These are phyloP conservation scores for Sporothrix curviconia DNA, from an alignment of 2,329 filamentous ascomycete genomes.

Conservation along the genomic window DNA sequence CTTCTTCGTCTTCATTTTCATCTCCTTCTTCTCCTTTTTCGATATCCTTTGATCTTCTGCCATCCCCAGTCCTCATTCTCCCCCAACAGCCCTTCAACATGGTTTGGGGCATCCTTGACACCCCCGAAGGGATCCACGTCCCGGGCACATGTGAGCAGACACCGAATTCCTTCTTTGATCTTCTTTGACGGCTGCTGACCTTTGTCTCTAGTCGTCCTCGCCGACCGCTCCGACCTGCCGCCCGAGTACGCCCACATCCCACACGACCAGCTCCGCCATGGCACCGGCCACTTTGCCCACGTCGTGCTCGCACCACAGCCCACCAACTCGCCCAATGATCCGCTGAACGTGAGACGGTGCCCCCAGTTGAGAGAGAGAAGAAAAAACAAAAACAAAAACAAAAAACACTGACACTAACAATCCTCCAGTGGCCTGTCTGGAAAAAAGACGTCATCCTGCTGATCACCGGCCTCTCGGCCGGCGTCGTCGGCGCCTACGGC, in stretches of 20 bases:
- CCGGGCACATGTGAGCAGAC: slow-evolving; percentile 39
- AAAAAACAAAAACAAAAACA: too few relatives aligned
- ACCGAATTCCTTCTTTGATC: background rate
- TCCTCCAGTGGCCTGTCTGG: slow-evolving; percentile 16
- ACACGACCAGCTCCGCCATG: slow-evolving; percentile 34
- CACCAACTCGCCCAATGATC: slow-evolving; percentile 42
- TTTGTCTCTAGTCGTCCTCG: slow-evolving; percentile 33
- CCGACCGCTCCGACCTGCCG: slow-evolving; percentile 41
- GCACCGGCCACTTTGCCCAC: slow-evolving; percentile 28
- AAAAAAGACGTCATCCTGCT: slow-evolving; percentile 38
- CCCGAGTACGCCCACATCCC: slow-evolving; percentile 38
- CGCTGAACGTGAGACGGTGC: slow-evolving; percentile 38
- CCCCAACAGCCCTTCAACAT: slow-evolving; percentile 24
- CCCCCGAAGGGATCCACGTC: slow-evolving; percentile 37
- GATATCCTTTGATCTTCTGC: background rate
- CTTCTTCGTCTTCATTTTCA: too few relatives aligned
- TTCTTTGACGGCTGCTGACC: background rate
- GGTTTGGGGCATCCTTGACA: slow-evolving; percentile 43
- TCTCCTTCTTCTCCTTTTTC: background rate
- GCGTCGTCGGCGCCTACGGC: slow-evolving; percentile 44
- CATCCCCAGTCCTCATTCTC: background rate
- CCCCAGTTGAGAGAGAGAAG: too few relatives aligned
- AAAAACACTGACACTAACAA: background rate
- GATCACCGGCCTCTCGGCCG: slow-evolving; percentile 39
- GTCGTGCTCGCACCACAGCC: slow-evolving; percentile 40